A percentile compares a stretch with the other conserved stretches of the same genome.
Conservation (phyloP, 176 grass and related monocot species). For the Hordeum marinum region DNA sequence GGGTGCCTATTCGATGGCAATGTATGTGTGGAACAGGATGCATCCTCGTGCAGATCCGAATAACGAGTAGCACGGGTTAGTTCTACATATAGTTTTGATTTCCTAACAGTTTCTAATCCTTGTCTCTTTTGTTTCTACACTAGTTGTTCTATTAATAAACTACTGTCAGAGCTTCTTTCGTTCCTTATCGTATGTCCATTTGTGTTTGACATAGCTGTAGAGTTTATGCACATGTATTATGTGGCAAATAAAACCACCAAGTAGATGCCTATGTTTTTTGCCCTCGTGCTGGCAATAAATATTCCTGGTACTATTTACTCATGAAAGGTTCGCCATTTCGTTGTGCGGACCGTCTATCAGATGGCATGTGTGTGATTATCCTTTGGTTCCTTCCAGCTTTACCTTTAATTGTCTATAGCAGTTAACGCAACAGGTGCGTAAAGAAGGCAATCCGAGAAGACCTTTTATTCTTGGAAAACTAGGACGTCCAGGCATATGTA, state of each 20-base stretch:
- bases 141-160: neutral
- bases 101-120: neutral
- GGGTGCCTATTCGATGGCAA: conserved; percentile 53
- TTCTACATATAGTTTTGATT: conserved; percentile 18
- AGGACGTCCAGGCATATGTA: neutral
- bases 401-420: neutral
- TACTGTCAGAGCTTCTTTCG: neutral
- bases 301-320: neutral
- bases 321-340: neutral
- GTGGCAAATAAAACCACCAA: neutral
- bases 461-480: neutral
- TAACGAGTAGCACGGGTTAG: conserved; percentile 31
- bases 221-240: conserved; percentile 3
- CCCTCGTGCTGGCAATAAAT: neutral
- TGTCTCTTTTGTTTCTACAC: conserved; percentile 15
- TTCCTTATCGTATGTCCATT: neutral
- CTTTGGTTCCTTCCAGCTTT: neutral
- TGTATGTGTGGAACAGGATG: conserved; percentile 61
- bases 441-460: neutral
- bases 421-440: neutral
- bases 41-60: conserved; percentile 5
- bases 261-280: conserved; percentile 1
- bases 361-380: neutral
- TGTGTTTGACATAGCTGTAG: conserved; percentile 14
- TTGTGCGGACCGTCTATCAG: neutral